Conservation (phyloP, 2,329 filamentous ascomycete genomes). For the Biscogniauxia sp. region DNA sequence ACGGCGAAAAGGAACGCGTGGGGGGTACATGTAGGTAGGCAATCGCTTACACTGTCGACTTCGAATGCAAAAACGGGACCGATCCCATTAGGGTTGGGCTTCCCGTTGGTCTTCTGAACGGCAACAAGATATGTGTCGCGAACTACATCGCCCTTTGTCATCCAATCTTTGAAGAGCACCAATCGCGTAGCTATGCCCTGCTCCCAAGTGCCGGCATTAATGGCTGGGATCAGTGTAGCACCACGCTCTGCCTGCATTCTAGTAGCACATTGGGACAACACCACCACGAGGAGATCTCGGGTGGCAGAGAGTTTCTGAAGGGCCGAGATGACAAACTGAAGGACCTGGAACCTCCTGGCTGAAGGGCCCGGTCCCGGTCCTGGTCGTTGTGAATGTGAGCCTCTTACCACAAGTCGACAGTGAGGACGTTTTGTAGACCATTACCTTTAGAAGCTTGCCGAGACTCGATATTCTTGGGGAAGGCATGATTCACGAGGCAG, state of each 20-base stretch:
- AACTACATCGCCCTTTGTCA: conserved; percentile 45
- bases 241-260: conserved; percentile 66
- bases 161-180: conserved; percentile 77
- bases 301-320: conserved; percentile 74
- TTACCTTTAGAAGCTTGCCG: conserved; percentile 37
- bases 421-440: conserved; percentile 19
- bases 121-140: conserved; percentile 58
- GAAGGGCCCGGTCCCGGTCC: conserved; percentile 36
- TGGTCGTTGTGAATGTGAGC: conserved; percentile 10
- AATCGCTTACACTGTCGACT: conserved; percentile 42
- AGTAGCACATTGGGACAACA: conserved; percentile 80
- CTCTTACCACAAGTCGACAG: conserved; percentile 6
- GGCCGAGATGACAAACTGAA: conserved; percentile 65
- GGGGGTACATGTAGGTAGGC: conserved; percentile 9
- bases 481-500: conserved; percentile 71
- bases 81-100: conserved; percentile 38
- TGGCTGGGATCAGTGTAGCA: conserved; percentile 70
- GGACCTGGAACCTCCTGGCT: conserved; percentile 47
- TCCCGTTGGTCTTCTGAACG: conserved; percentile 64
- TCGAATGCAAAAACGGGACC: conserved; percentile 49
- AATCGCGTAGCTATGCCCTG: conserved; percentile 70
- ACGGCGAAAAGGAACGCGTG: not conserved
- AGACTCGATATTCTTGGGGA: conserved; percentile 58
- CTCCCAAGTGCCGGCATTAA: conserved; percentile 79
- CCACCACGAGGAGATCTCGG: conserved; percentile 68